phyloP scores from a whole-genome alignment of 768 basidiomycete genomes.

The Ephemerocybe angulata region DNA sequence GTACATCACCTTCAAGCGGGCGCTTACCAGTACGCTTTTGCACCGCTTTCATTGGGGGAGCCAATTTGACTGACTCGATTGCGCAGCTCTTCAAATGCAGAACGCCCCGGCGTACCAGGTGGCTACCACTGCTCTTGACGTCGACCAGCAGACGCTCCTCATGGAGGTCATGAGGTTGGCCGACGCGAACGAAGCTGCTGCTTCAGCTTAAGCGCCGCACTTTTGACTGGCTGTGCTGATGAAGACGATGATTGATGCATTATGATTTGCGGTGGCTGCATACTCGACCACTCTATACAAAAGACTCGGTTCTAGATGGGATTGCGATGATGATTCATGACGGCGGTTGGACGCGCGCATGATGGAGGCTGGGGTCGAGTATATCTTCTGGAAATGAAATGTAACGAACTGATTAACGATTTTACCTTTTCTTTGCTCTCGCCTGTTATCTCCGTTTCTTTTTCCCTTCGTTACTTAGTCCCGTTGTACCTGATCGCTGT shows the following conservation, averaged over 20 bases:
- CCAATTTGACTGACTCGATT: conserved; percentile 6
- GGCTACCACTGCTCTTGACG: conserved; percentile 64
- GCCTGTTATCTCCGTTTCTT: too few relatives aligned
- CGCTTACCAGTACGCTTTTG: conserved; percentile 60
- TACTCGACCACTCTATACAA: too few relatives aligned
- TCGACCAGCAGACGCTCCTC: conserved; percentile 75
- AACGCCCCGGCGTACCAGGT: conserved; percentile 66
- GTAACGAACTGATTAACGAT: not conserved
- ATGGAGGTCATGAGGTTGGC: conserved; percentile 85
- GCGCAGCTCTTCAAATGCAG: conserved; percentile 69
- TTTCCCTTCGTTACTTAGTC: not conserved
- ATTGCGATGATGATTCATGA: too few relatives aligned
- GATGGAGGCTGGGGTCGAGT: not conserved
- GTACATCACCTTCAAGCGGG: conserved; percentile 74
- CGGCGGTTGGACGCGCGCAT: too few relatives aligned
- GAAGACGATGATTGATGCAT: too few relatives aligned
- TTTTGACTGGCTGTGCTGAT: not conserved
- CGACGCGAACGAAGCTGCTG: conserved; percentile 35
- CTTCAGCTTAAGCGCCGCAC: conserved; percentile 18
- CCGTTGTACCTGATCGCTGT: too few relatives aligned
- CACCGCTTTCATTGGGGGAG: conserved; percentile 4
- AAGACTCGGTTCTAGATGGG: too few relatives aligned
- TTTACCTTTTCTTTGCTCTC: not conserved
- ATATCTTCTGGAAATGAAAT: not conserved
- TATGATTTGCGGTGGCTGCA: too few relatives aligned